Evolutionary conservation across 768 basidiomycete species (phyloP).

Genomic region (Pleurotus eryngii): DNA sequence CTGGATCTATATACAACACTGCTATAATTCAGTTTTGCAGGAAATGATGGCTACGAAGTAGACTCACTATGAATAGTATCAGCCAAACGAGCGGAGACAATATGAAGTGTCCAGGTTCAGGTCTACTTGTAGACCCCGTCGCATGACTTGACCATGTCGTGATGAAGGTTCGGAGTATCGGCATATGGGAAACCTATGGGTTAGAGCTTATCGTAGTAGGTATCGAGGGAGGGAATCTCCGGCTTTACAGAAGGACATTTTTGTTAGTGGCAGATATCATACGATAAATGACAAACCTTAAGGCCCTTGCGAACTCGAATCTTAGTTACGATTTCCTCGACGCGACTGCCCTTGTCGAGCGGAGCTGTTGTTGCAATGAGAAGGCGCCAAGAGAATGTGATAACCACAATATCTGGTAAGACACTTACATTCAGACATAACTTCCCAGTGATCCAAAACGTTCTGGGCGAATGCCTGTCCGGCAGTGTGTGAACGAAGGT

Average conservation of each 20-base stretch:
- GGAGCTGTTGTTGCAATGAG: slow-evolving; percentile 43
- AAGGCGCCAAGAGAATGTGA: neutral
- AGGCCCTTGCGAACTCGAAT: slow-evolving; percentile 96
- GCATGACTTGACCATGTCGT: too few relatives aligned
- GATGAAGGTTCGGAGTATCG: neutral
- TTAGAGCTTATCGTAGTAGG: slow-evolving; percentile 92
- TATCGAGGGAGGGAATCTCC: slow-evolving; percentile 83
- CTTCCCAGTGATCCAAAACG: slow-evolving; percentile 92
- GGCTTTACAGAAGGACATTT: slow-evolving; percentile 42
- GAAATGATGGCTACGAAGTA: too few relatives aligned
- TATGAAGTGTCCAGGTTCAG: too few relatives aligned
- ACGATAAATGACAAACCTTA: slow-evolving; percentile 49
- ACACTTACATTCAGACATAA: slow-evolving; percentile 74
- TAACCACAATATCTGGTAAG: neutral
- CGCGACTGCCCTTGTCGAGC: slow-evolving; percentile 87
- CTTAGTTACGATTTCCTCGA: slow-evolving; percentile 76
- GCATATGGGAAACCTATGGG: slow-evolving; percentile 14
- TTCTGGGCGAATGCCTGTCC: slow-evolving; percentile 98
- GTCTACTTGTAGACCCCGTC: too few relatives aligned
- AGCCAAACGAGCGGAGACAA: too few relatives aligned
- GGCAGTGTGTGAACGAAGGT: slow-evolving; percentile 85
- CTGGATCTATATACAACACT: too few relatives aligned
- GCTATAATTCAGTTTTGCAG: too few relatives aligned
- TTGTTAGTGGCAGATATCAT: slow-evolving; percentile 1
- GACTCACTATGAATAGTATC: too few relatives aligned